Conservation (phyloP, 1,284 basidiomycete species). For the Cystobasidiaceae sp. region DNA sequence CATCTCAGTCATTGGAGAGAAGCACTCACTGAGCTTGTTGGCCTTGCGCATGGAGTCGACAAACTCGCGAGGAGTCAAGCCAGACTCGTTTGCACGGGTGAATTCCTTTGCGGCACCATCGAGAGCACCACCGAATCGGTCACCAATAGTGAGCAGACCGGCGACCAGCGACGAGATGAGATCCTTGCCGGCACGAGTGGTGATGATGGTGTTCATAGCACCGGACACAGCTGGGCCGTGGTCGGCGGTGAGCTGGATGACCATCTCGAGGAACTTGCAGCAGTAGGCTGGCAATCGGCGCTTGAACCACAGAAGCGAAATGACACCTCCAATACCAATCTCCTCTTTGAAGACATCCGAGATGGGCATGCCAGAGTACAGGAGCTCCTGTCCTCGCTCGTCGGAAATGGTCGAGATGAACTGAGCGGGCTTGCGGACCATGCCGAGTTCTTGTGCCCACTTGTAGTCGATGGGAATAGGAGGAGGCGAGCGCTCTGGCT, state of each 20-base stretch:
- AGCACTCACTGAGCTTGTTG: slow-evolving; percentile 80
- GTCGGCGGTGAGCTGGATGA: slow-evolving; percentile 96
- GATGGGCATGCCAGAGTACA: slow-evolving; percentile 99
- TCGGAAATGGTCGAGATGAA: slow-evolving; percentile 99
- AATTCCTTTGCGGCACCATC: slow-evolving; percentile 97
- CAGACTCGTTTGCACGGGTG: slow-evolving; percentile 80
- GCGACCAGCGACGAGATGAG: slow-evolving; percentile 93
- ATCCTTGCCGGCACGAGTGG: slow-evolving; percentile 97
- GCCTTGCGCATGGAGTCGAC: slow-evolving; percentile 92
- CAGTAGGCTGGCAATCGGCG: slow-evolving; percentile 74
- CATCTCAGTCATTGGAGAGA: neutral
- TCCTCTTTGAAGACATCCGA: slow-evolving; percentile 98
- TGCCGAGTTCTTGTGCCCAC: slow-evolving; percentile 94
- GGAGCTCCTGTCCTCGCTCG: slow-evolving; percentile 95
- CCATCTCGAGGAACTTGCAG: slow-evolving; percentile 98
- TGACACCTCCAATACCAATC: slow-evolving; percentile 94
- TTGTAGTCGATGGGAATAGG: slow-evolving; percentile 99
- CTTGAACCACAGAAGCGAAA: slow-evolving; percentile 97
- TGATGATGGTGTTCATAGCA: slow-evolving; percentile 99
- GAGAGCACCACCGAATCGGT: slow-evolving; percentile 97
- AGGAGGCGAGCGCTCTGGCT: slow-evolving; percentile 80
- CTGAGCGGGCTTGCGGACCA: slow-evolving; percentile 96
- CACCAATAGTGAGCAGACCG: slow-evolving; percentile 94
- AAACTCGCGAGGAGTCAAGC: slow-evolving; percentile 92
- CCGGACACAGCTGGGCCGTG: slow-evolving; percentile 62